Conservation (phyloP, 495 filamentous ascomycete species). For the Hypoxylon crocopeplum region DNA sequence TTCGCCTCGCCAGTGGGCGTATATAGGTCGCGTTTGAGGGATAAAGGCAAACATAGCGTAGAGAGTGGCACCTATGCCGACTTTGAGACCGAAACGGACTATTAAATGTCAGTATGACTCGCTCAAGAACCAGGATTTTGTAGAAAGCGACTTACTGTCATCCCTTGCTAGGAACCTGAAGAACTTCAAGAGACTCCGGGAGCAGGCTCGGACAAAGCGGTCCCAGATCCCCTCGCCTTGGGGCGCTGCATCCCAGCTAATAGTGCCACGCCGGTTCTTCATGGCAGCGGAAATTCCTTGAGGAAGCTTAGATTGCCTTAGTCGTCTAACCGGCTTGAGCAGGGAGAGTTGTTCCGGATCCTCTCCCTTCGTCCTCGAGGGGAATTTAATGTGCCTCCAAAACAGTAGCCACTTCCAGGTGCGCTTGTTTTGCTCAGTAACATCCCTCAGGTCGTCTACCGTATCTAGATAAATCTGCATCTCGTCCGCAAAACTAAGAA, state of each 20-base stretch:
- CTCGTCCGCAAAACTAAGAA: conserved; percentile 89
- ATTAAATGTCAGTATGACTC: not conserved
- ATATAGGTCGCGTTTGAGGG: conserved; percentile 75
- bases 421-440: conserved; percentile 62
- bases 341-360: conserved; percentile 58
- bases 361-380: conserved; percentile 44
- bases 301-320: conserved; percentile 55
- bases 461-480: conserved; percentile 82
- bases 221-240: conserved; percentile 40
- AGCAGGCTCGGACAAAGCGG: conserved; percentile 43
- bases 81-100: conserved; percentile 84
- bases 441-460: conserved; percentile 80
- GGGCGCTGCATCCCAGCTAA: conserved; percentile 50
- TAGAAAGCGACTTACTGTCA: conserved; percentile 49
- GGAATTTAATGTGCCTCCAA: conserved; percentile 61
- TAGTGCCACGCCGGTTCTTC: conserved; percentile 49
- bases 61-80: conserved; percentile 84
- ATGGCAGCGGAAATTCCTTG: conserved; percentile 56
- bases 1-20: conserved; percentile 90
- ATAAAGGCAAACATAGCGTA: conserved; percentile 90
- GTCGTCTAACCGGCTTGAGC: conserved; percentile 43
- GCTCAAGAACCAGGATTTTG: not conserved
- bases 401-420: conserved; percentile 90
- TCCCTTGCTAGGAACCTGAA: conserved; percentile 55
- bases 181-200: conserved; percentile 47